Conservation (phyloP, 768 basidiomycete species). For the Clavaria fumosa region DNA sequence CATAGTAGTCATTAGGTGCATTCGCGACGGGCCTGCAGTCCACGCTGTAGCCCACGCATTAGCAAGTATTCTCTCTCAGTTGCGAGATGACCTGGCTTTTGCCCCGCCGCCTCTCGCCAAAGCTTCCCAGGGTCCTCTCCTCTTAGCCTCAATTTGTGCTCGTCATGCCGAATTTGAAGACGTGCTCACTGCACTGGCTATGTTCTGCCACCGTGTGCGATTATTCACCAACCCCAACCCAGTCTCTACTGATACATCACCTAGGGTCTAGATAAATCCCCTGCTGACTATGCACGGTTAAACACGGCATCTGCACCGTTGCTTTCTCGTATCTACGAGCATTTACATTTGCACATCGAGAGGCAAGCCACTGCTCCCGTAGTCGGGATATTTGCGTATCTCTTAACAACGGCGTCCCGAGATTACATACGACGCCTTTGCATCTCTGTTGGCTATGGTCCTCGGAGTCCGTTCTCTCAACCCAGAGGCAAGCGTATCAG, state of each 20-base stretch:
- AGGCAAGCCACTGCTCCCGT: conserved; percentile 33
- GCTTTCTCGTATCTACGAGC: conserved; percentile 45
- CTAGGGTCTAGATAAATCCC: conserved; percentile 20
- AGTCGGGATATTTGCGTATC: conserved; percentile 44
- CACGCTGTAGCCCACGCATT: conserved; percentile 56
- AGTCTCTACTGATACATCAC: not conserved
- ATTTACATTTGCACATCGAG: conserved; percentile 38
- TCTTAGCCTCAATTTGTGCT: conserved; percentile 30
- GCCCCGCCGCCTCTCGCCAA: conserved; percentile 23
- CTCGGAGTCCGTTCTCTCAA: not conserved
- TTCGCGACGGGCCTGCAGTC: conserved; percentile 34
- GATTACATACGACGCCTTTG: conserved; percentile 48
- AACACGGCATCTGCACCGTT: conserved; percentile 32
- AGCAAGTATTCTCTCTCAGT: conserved; percentile 34
- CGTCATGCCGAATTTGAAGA: conserved; percentile 36
- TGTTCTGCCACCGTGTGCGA: conserved; percentile 42
- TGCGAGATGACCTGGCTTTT: conserved; percentile 31
- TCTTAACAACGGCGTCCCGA: conserved; percentile 47
- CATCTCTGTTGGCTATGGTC: conserved; percentile 40
- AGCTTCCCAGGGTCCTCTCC: conserved; percentile 9
- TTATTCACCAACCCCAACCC: conserved; percentile 4
- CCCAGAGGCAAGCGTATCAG: not conserved
- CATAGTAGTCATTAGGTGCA: no score
- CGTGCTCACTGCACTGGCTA: conserved; percentile 34
- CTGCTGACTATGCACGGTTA: conserved; percentile 28